Evolutionary conservation across 805 yeast species (phyloP), one percentile per base, ranked within the genome.

Genomic region (Teunomyces barrocoloradensis): DNA sequence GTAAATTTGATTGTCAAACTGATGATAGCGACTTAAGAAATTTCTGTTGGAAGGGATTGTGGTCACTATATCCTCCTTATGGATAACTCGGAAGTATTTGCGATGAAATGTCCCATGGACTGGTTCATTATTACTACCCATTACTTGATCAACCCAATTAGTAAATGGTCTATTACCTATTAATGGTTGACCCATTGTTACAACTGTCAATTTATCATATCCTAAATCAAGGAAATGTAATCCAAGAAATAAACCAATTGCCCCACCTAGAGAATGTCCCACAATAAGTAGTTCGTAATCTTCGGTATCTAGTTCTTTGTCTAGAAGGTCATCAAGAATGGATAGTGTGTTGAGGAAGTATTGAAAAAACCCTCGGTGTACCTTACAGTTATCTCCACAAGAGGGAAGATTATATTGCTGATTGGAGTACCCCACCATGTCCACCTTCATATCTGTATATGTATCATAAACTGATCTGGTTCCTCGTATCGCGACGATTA

Each of bases 181-280:
- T 18, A 71, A 58, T 0, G 79, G 79, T 54, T 67, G 78, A 1
- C 78, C 79, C 70, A 73, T 63, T 1, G 78, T 73, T 4, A 72
- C 64, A 34, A 74, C 40, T 0, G 63, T 58, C 34, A 65, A 42
- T 18, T 60, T 58, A 13, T 64, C 59, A 46, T 55, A 65, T 1
- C 74, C 74, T 44, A 62, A 49, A 48, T 67, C 72, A 9, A 68
- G 54, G 44, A 62, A 67, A 45, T 71, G 68, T 12, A 73, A 55
- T 5, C 68, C 68, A 10, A 74, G 50, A 2, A 75, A 54, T 11
- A 69, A 52, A 0, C 70, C 73, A 28, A 73, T 65, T 1, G 75
- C 62, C 3, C 78, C 78, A 1, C 78, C 79, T 43, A 73, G 46
- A 2, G 78, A 60, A 37, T 61, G 64, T 4, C 64, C 65, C 33